phyloP scores from a whole-genome alignment of 495 filamentous ascomycete species.

The Penicillium argentinense region DNA sequence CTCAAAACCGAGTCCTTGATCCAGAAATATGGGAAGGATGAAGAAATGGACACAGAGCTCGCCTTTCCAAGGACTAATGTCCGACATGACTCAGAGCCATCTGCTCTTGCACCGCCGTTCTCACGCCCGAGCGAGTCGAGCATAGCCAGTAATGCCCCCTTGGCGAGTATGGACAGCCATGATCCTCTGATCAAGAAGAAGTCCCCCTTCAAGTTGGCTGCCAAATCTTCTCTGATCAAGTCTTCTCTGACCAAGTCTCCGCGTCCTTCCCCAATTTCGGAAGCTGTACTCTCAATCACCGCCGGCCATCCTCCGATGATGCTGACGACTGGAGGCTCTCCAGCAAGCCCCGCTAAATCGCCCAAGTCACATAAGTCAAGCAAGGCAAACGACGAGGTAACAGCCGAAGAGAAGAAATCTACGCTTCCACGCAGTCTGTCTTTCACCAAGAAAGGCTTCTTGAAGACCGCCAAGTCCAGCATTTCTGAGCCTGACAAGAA shows the following conservation, averaged over 20 bases:
- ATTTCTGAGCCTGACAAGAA: conserved; percentile 1
- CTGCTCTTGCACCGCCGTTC: too few species aligned
- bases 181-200: conserved; percentile 8
- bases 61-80: conserved; percentile 5
- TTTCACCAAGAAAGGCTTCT: conserved; percentile 7
- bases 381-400: neutral
- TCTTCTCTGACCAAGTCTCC: too few species aligned
- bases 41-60: conserved; percentile 10
- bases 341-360: too few species aligned
- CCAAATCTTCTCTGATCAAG: too few species aligned
- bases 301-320: neutral
- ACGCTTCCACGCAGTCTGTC: conserved; percentile 12
- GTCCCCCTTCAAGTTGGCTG: too few species aligned
- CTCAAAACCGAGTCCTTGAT: conserved; percentile 5
- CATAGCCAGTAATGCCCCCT: conserved; percentile 1
- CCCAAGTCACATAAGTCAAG: too few species aligned
- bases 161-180: too few species aligned
- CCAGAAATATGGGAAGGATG: conserved; percentile 2
- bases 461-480: neutral
- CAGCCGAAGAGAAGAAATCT: neutral
- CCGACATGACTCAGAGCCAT: neutral
- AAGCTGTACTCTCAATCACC: neutral
- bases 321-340: too few species aligned
- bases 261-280: neutral
- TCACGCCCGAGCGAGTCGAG: too few species aligned